A percentile compares a stretch with the other conserved stretches of the same genome.
Evolutionary conservation across 148 eudicot species (phyloP).

Genomic region (Rhododendron vialii): DNA sequence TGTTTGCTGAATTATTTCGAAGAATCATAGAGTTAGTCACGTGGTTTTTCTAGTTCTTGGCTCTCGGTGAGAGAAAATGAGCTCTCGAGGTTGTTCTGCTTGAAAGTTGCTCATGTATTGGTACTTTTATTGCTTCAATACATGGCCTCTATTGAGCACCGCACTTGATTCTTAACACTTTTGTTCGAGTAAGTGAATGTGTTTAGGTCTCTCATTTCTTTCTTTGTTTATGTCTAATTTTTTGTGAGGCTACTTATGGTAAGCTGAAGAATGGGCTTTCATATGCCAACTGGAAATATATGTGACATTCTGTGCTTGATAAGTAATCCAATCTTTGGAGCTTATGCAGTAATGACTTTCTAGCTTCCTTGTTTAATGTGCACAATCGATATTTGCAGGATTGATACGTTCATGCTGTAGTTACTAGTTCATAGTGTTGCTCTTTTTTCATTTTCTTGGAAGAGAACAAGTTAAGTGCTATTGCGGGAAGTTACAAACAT

Average conservation of each 20-base stretch:
- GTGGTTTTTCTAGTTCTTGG: conserved; percentile 29
- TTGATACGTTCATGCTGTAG: neutral
- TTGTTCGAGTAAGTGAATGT: neutral
- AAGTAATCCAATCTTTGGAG: neutral
- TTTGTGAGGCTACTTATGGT: neutral
- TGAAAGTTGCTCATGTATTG: conserved; percentile 19
- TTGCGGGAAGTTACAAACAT: neutral
- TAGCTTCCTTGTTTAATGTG: neutral
- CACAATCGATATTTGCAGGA: neutral
- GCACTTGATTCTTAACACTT: neutral
- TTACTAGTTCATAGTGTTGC: neutral
- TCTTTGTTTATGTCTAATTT: neutral
- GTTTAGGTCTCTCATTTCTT: neutral
- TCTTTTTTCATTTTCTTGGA: neutral
- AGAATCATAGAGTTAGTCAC: conserved; percentile 17
- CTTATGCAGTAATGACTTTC: neutral
- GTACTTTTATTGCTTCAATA: conserved; percentile 15
- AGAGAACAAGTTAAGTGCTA: neutral
- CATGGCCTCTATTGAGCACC: conserved; percentile 2
- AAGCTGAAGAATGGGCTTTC: neutral
- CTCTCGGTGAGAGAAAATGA: conserved; percentile 16
- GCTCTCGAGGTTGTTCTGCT: conserved; percentile 6
- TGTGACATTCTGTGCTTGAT: neutral
- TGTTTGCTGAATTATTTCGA: conserved; percentile 18
- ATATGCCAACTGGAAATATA: neutral